Evolutionary conservation across 352 stramenopile species (phyloP), one percentile per base, ranked within the genome.

Genomic region (Pythium chondricola): DNA sequence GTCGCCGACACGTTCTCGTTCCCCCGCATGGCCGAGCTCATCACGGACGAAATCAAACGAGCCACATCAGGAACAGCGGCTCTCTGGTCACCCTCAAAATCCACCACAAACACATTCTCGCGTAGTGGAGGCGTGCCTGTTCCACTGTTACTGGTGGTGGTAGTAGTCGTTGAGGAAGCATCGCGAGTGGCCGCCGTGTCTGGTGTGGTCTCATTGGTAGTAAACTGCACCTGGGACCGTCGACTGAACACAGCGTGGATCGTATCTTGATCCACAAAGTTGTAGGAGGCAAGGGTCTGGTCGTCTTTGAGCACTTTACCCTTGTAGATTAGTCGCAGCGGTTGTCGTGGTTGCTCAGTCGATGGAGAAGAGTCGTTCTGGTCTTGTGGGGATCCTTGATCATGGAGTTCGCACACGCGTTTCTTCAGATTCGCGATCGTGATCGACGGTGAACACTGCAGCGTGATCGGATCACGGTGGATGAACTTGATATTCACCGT

Each of bases 251-350:
- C 35, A 2, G 55, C 55, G 38, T 63, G 55, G 16, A 63, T 47
- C 1, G 55, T 63, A 16, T 63, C 55, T 18, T 56, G 42, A 17
- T 24, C 45, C 26, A 57, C 7, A 29, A 63, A 63, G 22, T 41
- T 44, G 43, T 57, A 63, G 29, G 55, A 57, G 6, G 40, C 35
- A 9, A 63, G 43, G 11, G 35, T 50, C 20, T 46, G 41, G 30
- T 63, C 55, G 18, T 63, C 55, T 48, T 63, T 57, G 17, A 63
- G 40, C 29, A 54, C 55, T 27, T 54, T 63, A 13, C 55, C 55
- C 31, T 63, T 63, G 55, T 63, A 63, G 21, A 63, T 63, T 39
- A 63, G 52, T 22, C 55, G 55, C 43, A 63, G 30, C 3, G 55
- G 33, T 9, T 52, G 47, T 7, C n/a, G n/a, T n/a, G n/a, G n/a